Conservation (phyloP, 441 rosid genomes). For the Jatropha multifida region DNA sequence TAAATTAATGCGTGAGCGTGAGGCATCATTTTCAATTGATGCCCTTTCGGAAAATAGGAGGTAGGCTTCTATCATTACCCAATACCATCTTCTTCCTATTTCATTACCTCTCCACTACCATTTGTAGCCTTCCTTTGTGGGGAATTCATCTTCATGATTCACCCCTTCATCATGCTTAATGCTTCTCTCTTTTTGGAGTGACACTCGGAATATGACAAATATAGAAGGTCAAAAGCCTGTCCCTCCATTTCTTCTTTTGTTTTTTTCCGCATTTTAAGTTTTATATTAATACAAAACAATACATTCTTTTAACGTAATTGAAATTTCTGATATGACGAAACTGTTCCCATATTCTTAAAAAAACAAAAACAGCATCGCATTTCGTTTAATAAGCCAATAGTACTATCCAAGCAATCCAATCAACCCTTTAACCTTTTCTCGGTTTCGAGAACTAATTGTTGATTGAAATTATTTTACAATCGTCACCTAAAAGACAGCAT, state of each 20-base stretch:
- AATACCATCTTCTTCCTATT: not conserved
- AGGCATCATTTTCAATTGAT: conserved; percentile 3
- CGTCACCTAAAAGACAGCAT: not conserved
- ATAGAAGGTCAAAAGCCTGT: not conserved
- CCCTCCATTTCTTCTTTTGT: not conserved
- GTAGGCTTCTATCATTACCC: not conserved
- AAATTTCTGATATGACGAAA: not conserved
- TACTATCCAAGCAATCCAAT: not conserved
- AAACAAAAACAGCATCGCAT: no score
- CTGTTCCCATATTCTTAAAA: no score
- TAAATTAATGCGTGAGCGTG: not conserved
- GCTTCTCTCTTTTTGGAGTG: not conserved
- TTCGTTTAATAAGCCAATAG: not conserved
- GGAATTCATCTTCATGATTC: not conserved
- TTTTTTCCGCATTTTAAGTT: no score
- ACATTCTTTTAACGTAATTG: not conserved
- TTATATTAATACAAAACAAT: no score
- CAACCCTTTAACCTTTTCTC: not conserved
- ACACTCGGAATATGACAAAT: not conserved
- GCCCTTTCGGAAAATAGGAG: not conserved
- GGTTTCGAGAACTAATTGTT: not conserved
- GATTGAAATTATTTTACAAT: not conserved
- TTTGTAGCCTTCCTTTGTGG: not conserved
- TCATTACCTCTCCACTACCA: not conserved
- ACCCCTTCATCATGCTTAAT: not conserved